Base-by-base conservation (phyloP, 352 stramenopile genomes). In the Pythium pyrilobum region DNA sequence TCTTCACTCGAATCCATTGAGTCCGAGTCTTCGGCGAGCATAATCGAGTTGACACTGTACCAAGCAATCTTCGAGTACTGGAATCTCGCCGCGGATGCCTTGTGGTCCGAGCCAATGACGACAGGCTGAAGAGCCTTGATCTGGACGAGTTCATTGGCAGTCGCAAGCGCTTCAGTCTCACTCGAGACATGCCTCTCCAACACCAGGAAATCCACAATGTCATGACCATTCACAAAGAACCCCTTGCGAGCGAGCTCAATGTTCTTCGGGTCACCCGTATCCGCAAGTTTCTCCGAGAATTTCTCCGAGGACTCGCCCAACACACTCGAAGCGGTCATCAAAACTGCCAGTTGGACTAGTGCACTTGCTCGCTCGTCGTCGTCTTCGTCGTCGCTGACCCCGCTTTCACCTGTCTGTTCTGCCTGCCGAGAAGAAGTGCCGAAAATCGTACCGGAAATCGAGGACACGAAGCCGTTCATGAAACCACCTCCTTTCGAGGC, bases 41-140 rank as follows among this genome's bases (percentile, higher is more conserved):
- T 89, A 34, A 90, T 79, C 13, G 82, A 89, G 48, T 89, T 71
- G 25, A 93, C 79, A 56, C 60, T 81, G 46, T 92, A 93, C 83
- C 83, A 93, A 3, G 82, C 69, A 37, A 61, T 72, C 52, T 89
- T 88, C 21, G 83, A 91, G 44, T 81, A 86, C 51, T 87, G 78
- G 41, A 93, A 93, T 24, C 72, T 76, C 15, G 41, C 18, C 10
- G 43, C 37, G 2, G 56, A 21, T 5, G 47, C 24, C 37, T 65
- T 65, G 0, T 42, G 13, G 10, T 59, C 44, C 2, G 31, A 18
- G 43, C 53, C 42, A 16, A 62, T 16, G 53, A 57, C 56, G 18
- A 83, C 63, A 31, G 69, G 46, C 52, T 81, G 83, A 1, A 95
- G 54, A 6, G 89, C 64, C 5, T 81, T 81, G 40, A 90, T 58